These are phyloP conservation scores for Cystobasidium slooffiae DNA, from an alignment of 1,284 basidiomycete genomes.

Conservation along the genomic window DNA sequence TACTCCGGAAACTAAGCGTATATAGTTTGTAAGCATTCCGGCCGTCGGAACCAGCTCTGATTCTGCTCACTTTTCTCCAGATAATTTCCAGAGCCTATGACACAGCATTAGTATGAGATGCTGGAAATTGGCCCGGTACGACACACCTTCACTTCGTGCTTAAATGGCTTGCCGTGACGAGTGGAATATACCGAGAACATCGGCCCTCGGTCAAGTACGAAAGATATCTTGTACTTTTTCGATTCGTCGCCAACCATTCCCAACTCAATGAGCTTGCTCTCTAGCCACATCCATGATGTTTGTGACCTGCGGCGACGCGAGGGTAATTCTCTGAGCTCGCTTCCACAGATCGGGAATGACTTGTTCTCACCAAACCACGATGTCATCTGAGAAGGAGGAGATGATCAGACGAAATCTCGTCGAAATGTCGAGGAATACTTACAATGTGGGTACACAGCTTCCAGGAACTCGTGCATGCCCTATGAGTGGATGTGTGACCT, in stretches of 20 bases:
- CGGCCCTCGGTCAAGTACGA: constrained; percentile 62
- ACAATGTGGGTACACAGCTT: constrained; percentile 75
- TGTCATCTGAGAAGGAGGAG: constrained; percentile 60
- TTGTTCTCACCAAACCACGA: constrained; percentile 72
- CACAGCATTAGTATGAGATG: constrained; percentile 51
- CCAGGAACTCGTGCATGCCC: constrained; percentile 78
- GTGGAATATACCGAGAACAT: constrained; percentile 87
- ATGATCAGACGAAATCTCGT: not conserved
- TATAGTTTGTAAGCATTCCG: not conserved
- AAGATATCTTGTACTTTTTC: constrained; percentile 65
- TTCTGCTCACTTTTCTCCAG: constrained; percentile 66
- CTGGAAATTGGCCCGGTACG: not conserved
- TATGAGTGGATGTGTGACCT: constrained; percentile 43
- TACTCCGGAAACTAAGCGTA: constrained; percentile 20
- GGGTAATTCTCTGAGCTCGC: no score
- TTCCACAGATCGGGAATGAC: not conserved
- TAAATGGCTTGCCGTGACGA: constrained; percentile 72
- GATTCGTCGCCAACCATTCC: constrained; percentile 73
- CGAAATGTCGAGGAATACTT: not conserved
- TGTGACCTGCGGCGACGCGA: constrained; percentile 63
- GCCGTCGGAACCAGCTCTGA: constrained; percentile 68
- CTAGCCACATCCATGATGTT: constrained; percentile 89
- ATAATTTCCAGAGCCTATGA: constrained; percentile 77
- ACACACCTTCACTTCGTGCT: constrained; percentile 64
- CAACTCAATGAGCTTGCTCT: constrained; percentile 84